These are phyloP conservation scores for Macrotyloma uniflorum DNA, from an alignment of 306 rosid genomes.

Conservation along the genomic window DNA sequence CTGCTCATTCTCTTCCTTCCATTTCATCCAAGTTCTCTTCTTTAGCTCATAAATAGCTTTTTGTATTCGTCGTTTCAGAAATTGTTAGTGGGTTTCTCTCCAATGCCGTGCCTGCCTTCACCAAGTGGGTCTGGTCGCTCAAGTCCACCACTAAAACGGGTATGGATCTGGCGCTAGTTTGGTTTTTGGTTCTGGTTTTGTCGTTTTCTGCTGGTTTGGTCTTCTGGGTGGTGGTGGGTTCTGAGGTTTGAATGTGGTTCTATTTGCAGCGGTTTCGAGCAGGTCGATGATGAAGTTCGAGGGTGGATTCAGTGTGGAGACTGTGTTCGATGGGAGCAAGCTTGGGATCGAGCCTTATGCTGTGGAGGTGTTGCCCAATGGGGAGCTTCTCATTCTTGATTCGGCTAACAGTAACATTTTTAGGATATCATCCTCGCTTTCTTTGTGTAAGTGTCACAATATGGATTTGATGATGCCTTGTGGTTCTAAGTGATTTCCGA, in stretches of 20 bases:
- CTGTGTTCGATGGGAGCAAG: slow-evolving; percentile 97
- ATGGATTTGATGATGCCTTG: not conserved
- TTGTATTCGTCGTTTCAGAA: slow-evolving; percentile 52
- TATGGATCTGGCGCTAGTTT: slow-evolving; percentile 52
- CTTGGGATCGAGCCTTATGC: slow-evolving; percentile 93
- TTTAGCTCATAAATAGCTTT: slow-evolving; percentile 33
- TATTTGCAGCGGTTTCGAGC: slow-evolving; percentile 62
- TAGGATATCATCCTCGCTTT: slow-evolving; percentile 82
- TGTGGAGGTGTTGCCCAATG: slow-evolving; percentile 76
- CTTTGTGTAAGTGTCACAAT: slow-evolving; percentile 69
- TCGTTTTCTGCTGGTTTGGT: not conserved
- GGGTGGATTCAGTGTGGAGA: slow-evolving; percentile 89
- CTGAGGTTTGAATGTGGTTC: slow-evolving; percentile 29
- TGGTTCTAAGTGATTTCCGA: not conserved
- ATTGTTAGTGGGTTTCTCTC: slow-evolving; percentile 70
- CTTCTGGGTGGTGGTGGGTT: slow-evolving; percentile 23
- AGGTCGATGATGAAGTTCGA: slow-evolving; percentile 91
- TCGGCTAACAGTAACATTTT: slow-evolving; percentile 82
- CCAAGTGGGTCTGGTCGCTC: slow-evolving; percentile 83
- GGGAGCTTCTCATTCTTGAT: slow-evolving; percentile 89
- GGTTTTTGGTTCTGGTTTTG: not conserved
- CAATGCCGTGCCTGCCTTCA: slow-evolving; percentile 64
- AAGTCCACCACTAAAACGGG: slow-evolving; percentile 78
- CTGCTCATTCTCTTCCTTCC: not conserved
- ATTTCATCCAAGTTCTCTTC: slow-evolving; percentile 36